Conservation (phyloP, 1,139 yeast genomes). For the Protomyces macrosporus region DNA sequence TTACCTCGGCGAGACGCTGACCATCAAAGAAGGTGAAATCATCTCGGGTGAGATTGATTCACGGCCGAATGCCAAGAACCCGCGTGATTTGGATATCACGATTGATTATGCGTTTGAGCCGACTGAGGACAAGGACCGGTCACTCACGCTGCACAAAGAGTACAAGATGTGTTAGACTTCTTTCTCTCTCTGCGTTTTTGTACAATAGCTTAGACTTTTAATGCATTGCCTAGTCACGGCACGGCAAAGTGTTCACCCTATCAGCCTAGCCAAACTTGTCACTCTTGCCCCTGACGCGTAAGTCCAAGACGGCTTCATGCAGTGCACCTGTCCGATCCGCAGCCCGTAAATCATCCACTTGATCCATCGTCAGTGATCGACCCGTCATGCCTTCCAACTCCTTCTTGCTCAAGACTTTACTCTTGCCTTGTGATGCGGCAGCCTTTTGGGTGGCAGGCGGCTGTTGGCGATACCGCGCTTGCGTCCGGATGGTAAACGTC, state of each 20-base stretch:
- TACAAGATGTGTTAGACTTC: constrained; percentile 56
- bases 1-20: constrained; percentile 71
- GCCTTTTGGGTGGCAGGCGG: neutral
- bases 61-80: constrained; percentile 70
- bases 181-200: neutral
- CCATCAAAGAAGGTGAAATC: constrained; percentile 68
- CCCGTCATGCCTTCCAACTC: constrained; percentile 28
- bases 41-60: constrained; percentile 68
- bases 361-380: constrained; percentile 24
- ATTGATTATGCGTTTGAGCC: constrained; percentile 52
- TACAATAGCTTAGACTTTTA: neutral
- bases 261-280: constrained; percentile 27
- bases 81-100: constrained; percentile 51
- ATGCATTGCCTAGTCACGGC: neutral
- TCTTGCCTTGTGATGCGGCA: neutral
- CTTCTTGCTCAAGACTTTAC: neutral
- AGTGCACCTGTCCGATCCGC: constrained; percentile 26
- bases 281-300: constrained; percentile 25
- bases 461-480: constrained; percentile 13
- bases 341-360: constrained; percentile 11
- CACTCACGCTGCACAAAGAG: constrained; percentile 49
- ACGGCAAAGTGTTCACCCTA: neutral
- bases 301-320: constrained; percentile 29
- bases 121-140: constrained; percentile 45
- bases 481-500: constrained; percentile 12